A percentile compares a stretch with the other conserved stretches of the same genome.
Conservation (phyloP, 169 alveolate genomes). For the Cyclospora cayetanensis region DNA sequence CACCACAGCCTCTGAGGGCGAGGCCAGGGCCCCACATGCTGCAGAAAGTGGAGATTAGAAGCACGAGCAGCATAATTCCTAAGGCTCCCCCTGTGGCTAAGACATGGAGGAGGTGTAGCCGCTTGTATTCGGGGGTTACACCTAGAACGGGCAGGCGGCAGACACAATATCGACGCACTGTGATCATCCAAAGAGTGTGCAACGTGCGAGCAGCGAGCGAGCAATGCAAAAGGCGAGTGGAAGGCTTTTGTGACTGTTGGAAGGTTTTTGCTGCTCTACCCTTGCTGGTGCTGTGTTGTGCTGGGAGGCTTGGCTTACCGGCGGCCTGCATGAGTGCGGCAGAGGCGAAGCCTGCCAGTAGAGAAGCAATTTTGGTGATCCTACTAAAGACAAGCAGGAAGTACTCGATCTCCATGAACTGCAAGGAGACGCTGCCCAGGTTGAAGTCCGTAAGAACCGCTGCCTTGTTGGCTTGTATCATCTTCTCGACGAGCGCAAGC, state of each 20-base stretch:
- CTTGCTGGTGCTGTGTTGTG: no score
- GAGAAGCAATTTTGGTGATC: constrained; percentile 17
- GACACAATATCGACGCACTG: not conserved
- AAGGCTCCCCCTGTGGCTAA: constrained; percentile 45
- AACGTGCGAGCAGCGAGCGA: not conserved
- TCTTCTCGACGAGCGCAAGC: no score
- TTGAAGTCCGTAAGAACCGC: not conserved
- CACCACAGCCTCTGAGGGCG: constrained; percentile 54
- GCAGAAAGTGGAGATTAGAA: constrained; percentile 44
- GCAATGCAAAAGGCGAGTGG: not conserved
- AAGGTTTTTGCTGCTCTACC: no score
- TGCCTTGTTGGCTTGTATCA: no score
- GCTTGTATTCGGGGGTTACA: not conserved
- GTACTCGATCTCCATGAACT: constrained; percentile 36
- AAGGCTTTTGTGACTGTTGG: no score
- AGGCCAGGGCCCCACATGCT: constrained; percentile 71
- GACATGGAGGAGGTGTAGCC: constrained; percentile 34
- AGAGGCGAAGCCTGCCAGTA: constrained; percentile 66
- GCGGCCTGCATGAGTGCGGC: constrained; percentile 40
- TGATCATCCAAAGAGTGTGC: not conserved
- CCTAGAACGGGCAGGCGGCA: not conserved
- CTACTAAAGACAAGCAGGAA: constrained; percentile 15
- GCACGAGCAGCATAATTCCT: constrained; percentile 67
- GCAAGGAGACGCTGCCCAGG: not conserved
- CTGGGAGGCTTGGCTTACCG: not conserved